Evolutionary conservation across 176 grass and related monocot species (phyloP), one percentile per base, ranked within the genome.

Genomic region (Musa beccarii): DNA sequence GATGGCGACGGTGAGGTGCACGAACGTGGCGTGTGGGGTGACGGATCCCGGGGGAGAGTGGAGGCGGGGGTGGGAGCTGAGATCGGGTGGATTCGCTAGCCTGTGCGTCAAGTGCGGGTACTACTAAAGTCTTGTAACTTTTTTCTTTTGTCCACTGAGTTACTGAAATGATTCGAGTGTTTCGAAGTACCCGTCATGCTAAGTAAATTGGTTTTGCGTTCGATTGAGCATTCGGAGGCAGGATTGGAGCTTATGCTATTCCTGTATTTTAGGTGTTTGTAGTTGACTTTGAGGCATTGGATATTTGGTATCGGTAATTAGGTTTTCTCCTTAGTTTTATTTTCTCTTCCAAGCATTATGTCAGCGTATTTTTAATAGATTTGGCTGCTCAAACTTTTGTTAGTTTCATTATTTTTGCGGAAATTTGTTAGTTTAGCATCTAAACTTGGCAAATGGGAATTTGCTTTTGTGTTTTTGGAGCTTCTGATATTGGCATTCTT

Each of bases 31-130:
- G 28, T 99, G 96, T 66, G 82, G 85, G 66, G 81, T 79, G 23
- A 24, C 59, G 20, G 22, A 70, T n/a, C 79, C 72, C 8, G 66
- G 63, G 9, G 90, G 84, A 24, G 96, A 95, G 78, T 95, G 96
- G 91, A 79, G 86, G 81, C 92, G 86, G 79, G 96, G 96, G 3
- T 99, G 96, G 96, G 80, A 78, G 59, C 83, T 99, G 86, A 85
- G 91, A 92, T 89, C 88, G 54, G 96, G 96, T 49, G 87, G 71
- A 75, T 92, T 86, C 79, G 89, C 88, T 9, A 11, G 79, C 74
- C 89, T 99, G 69, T 99, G 96, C 85, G 86, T 86, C 83, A 99
- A 99, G 89, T 99, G 96, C 80, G 88, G 96, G 96, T 99, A 93
- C 74, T 99, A 93, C 74, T 87, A 22, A 43, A 57, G 11, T 53